Percentiles rank a stretch among this genome's conserved stretches.
Conservation (phyloP, 2,329 filamentous ascomycete species). For the Eutypa lata region DNA sequence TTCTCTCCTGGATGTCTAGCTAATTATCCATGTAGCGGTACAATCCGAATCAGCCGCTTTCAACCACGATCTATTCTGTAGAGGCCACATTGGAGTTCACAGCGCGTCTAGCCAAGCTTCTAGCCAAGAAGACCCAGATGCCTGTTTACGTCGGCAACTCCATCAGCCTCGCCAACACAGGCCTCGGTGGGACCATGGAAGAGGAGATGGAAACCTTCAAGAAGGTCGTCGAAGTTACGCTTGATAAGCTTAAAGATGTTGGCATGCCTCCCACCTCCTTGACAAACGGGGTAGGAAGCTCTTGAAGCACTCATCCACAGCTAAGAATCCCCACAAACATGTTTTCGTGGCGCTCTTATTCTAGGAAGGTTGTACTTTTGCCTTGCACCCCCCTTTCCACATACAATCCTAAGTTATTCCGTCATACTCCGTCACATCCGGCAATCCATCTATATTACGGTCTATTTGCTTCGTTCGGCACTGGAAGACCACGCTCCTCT, state of each 20-base stretch:
- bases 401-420: neutral
- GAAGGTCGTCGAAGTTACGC: conserved; percentile 67
- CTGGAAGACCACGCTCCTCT: neutral
- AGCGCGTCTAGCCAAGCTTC: conserved; percentile 75
- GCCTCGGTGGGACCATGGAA: conserved; percentile 77
- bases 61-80: conserved; percentile 74
- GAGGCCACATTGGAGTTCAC: conserved; percentile 83
- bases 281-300: conserved; percentile 15
- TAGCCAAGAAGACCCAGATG: conserved; percentile 68
- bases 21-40: conserved; percentile 38
- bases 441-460: neutral
- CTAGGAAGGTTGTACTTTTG: neutral
- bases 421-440: neutral
- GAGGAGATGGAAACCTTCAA: conserved; percentile 92
- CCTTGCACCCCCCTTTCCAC: neutral
- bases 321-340: neutral
- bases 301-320: conserved; percentile 5
- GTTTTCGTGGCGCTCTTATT: neutral
- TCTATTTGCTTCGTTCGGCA: neutral
- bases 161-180: conserved; percentile 69
- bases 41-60: conserved; percentile 61
- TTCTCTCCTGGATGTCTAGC: neutral
- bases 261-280: conserved; percentile 18
- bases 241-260: conserved; percentile 47
- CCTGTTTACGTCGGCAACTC: conserved; percentile 92